These are phyloP conservation scores for Mimosa pudica DNA, from an alignment of 306 rosid genomes.

Conservation along the genomic window DNA sequence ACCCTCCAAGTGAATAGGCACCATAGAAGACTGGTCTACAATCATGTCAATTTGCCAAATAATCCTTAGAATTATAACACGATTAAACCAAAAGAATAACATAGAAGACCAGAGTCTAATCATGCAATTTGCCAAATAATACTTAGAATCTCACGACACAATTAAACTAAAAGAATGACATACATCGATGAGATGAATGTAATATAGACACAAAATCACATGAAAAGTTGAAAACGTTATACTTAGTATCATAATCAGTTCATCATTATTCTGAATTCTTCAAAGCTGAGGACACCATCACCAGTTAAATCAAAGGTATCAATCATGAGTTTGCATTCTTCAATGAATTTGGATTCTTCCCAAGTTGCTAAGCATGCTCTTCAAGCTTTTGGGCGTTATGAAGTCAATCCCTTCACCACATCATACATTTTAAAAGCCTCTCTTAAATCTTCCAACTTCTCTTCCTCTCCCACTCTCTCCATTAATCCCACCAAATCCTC, in stretches of 20 bases:
- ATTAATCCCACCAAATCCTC: conserved; percentile 57
- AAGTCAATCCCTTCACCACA: conserved; percentile 55
- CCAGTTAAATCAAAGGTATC: conserved; percentile 74
- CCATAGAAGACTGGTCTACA: too few species aligned
- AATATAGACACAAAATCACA: neutral
- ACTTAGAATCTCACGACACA: neutral
- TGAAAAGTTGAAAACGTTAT: neutral
- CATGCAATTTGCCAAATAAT: neutral
- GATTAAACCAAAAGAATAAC: neutral
- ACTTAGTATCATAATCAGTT: neutral
- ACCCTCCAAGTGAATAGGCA: too few species aligned
- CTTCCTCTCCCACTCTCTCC: conserved; percentile 69
- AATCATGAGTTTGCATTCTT: conserved; percentile 76
- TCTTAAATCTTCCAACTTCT: conserved; percentile 63
- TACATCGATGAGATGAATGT: neutral
- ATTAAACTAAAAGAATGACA: neutral
- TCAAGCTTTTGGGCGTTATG: conserved; percentile 76
- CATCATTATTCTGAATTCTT: conserved; percentile 87
- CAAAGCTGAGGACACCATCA: conserved; percentile 72
- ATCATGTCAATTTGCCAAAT: neutral
- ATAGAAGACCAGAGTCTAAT: too few species aligned
- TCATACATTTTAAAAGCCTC: conserved; percentile 78
- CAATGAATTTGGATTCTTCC: conserved; percentile 60
- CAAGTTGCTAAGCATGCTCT: conserved; percentile 65
- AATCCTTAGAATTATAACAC: neutral